These are phyloP conservation scores for Cladosporium cucumerinum DNA, from an alignment of 2,329 filamentous ascomycete genomes.

Conservation along the genomic window DNA sequence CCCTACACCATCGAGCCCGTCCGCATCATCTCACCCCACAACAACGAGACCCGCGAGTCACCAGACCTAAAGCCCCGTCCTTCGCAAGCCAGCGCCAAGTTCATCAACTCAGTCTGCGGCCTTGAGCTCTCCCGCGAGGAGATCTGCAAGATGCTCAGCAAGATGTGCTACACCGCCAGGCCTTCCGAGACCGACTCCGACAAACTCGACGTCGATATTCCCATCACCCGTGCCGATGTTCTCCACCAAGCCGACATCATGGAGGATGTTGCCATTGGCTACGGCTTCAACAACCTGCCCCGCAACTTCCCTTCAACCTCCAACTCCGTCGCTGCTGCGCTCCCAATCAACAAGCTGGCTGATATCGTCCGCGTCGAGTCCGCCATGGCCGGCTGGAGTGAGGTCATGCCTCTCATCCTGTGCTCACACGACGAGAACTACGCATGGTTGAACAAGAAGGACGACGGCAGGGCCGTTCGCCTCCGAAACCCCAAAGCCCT, in stretches of 20 bases:
- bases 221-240: conserved; percentile 87
- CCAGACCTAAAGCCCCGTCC: conserved; percentile 75
- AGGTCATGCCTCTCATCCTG: conserved; percentile 92
- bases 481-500: conserved; percentile 90
- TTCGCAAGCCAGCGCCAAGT: conserved; percentile 81
- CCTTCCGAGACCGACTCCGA: conserved; percentile 68
- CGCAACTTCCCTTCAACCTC: conserved; percentile 82
- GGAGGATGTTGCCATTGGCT: conserved; percentile 95
- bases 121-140: conserved; percentile 69
- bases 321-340: conserved; percentile 78
- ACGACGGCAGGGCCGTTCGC: conserved; percentile 77
- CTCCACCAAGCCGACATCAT: conserved; percentile 97
- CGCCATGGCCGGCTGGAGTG: conserved; percentile 92
- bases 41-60: conserved; percentile 74
- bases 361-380: conserved; percentile 88
- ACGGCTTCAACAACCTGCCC: conserved; percentile 95
- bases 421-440: conserved; percentile 99
- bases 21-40: conserved; percentile 88
- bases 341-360: conserved; percentile 88
- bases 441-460: conserved; percentile 83
- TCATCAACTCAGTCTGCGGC: conserved; percentile 90
- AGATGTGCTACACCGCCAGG: conserved; percentile 82
- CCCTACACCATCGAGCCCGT: conserved; percentile 92
- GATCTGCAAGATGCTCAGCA: conserved; percentile 75
- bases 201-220: conserved; percentile 72